Conservation (phyloP, 495 filamentous ascomycete species). For the Mycothermus thermophilus region DNA sequence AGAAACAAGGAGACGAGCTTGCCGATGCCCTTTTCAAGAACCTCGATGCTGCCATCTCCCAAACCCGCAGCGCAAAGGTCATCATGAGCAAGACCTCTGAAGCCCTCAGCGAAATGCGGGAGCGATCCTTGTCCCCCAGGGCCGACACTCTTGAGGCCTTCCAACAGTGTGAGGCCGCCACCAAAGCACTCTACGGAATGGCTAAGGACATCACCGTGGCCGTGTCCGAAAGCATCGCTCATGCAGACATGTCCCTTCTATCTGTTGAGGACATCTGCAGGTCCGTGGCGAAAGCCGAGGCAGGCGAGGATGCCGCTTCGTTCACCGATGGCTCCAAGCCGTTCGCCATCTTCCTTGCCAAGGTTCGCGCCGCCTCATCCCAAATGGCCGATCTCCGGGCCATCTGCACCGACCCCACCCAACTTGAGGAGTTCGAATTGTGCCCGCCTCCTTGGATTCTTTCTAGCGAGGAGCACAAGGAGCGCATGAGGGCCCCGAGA, state of each 20-base stretch:
- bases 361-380: conserved; percentile 48
- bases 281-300: no score
- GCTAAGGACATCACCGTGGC: conserved; percentile 52
- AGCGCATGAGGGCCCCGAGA: conserved; percentile 55
- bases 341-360: conserved; percentile 53
- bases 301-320: no score
- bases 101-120: conserved; percentile 63
- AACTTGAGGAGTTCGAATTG: conserved; percentile 75
- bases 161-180: conserved; percentile 45
- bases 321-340: conserved; percentile 41
- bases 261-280: no score
- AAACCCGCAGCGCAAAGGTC: conserved; percentile 73
- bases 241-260: no score
- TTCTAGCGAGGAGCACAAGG: conserved; percentile 63
- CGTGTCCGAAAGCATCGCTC: conserved; percentile 41
- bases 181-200: conserved; percentile 53
- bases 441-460: conserved; percentile 63
- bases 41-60: conserved; percentile 55
- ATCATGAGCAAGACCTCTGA: conserved; percentile 65
- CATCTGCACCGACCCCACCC: conserved; percentile 58
- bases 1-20: conserved; percentile 35
- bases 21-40: conserved; percentile 54
- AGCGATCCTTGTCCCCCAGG: conserved; percentile 59
- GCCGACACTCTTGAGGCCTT: conserved; percentile 39
- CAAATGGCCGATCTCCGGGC: conserved; percentile 59